Conservation (phyloP, 306 rosid species). For the Lagenaria siceraria region DNA sequence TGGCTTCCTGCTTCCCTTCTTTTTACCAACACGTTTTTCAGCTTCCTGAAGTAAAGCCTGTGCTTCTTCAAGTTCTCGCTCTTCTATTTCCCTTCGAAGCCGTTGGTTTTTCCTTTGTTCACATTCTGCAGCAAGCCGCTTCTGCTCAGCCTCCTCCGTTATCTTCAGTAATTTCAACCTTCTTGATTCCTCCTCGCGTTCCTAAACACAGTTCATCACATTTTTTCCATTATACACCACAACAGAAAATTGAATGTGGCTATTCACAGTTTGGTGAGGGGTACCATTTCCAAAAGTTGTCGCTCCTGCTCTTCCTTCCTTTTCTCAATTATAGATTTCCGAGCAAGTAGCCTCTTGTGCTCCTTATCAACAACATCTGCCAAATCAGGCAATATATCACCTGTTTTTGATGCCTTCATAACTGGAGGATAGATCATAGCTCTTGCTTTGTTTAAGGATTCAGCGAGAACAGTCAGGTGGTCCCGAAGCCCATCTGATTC, state of each 20-base stretch:
- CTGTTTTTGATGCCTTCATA: constrained; percentile 40
- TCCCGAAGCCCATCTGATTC: constrained; percentile 72
- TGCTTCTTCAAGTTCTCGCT: constrained; percentile 58
- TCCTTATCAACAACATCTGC: constrained; percentile 76
- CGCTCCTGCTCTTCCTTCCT: constrained; percentile 96
- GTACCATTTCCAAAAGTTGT: constrained; percentile 82
- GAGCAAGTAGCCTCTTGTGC: constrained; percentile 89
- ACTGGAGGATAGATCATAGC: constrained; percentile 61
- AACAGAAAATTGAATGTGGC: not conserved
- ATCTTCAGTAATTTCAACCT: constrained; percentile 58
- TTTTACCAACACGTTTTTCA: constrained; percentile 28
- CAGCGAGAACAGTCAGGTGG: constrained; percentile 66
- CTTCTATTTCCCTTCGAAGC: constrained; percentile 65
- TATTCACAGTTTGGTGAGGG: not conserved
- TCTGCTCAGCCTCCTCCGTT: constrained; percentile 80
- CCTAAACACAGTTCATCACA: constrained; percentile 24
- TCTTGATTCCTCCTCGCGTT: constrained; percentile 75
- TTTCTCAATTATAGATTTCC: constrained; percentile 85
- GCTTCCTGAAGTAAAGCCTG: constrained; percentile 49
- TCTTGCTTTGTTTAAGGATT: constrained; percentile 60
- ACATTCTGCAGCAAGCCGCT: constrained; percentile 55
- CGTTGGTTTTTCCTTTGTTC: constrained; percentile 56
- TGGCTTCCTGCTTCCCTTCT: constrained; percentile 50
- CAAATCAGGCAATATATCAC: constrained; percentile 47
- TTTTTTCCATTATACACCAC: not conserved